Evolutionary conservation across 495 filamentous ascomycete genomes (phyloP).

Genomic region (Chaetomium fimeti): DNA sequence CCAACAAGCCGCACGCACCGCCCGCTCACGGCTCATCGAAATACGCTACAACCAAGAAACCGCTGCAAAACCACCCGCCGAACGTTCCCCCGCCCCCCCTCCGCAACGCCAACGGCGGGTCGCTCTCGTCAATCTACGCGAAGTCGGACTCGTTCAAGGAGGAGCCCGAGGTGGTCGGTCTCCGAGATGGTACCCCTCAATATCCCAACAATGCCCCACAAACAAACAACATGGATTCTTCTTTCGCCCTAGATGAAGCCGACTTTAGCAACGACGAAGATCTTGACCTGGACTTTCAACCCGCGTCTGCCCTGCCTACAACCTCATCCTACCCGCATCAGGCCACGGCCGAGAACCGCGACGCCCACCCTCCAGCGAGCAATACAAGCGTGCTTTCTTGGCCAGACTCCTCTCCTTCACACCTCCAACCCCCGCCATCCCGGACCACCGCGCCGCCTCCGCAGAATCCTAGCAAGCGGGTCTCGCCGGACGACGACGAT

Average conservation of each 20-base stretch:
- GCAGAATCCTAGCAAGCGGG: conserved; percentile 36
- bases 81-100: conserved; percentile 17
- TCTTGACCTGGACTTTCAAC: conserved; percentile 59
- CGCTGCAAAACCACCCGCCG: conserved; percentile 21
- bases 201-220: background rate
- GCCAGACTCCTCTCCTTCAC: conserved; percentile 40
- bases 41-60: conserved; percentile 12
- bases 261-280: conserved; percentile 71
- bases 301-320: conserved; percentile 46
- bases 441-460: conserved; percentile 7
- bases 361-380: conserved; percentile 22
- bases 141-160: conserved; percentile 48
- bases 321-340: conserved; percentile 28
- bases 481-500: conserved; percentile 30
- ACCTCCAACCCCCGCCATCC: conserved; percentile 21
- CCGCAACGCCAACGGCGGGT: conserved; percentile 21
- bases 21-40: background rate
- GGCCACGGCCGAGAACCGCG: conserved; percentile 7
- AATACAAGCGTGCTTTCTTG: conserved; percentile 30
- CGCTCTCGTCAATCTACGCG: conserved; percentile 42
- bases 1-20: conserved; percentile 16
- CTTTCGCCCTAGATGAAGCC: conserved; percentile 57
- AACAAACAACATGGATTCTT: conserved; percentile 12
- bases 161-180: conserved; percentile 27
- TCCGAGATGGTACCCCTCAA: conserved; percentile 22